Evolutionary conservation across 768 basidiomycete species (phyloP), one percentile per base, ranked within the genome.

Genomic region (Mrakia blollopis): DNA sequence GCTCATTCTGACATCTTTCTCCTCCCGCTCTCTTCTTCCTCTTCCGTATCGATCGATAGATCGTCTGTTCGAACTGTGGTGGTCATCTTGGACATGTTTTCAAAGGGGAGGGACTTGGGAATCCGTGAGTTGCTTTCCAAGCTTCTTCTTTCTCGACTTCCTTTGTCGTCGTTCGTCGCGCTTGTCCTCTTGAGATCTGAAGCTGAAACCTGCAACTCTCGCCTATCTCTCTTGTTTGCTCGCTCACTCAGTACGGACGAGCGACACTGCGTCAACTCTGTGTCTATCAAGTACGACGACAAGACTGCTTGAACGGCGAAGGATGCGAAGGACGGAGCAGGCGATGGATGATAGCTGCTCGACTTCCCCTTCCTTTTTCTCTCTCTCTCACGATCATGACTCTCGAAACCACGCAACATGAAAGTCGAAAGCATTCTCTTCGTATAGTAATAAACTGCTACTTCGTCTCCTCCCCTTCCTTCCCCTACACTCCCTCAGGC

Each of bases 51-150:
- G 37, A 14, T 62, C 35, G n/a, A n/a, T n/a, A 73, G 60, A 69
- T 73, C n/a, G 52, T 44, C 18, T 73, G 60, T 44, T 35, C 57
- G 21, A 39, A 47, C 21, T 74, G 72, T 23, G 73, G 68, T 39
- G 70, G 60, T 0, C 95, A 98, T 83, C 87, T 98, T 8, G 95
- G 95, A 6, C 94, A 98, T 82, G 92, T 98, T 57, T 98, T 98
- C 88, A 92, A 92, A 78, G 77, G 50, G 6, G 69, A 71, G 28
- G 69, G 50, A 71, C 44, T 47, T 5, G 50, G 69, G 54, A 54
- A 54, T 14, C 44, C 44, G 69, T 47, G 44, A 14, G 44, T 63
- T 52, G 41, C 14, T 16, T 9, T 39, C n/a, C n/a, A n/a, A n/a
- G n/a, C n/a, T 2, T 37, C 25, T 41, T 41, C 21, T 37, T 25